These are phyloP conservation scores for Luffa aegyptiaca DNA, from an alignment of 306 rosid genomes.

Conservation along the genomic window DNA sequence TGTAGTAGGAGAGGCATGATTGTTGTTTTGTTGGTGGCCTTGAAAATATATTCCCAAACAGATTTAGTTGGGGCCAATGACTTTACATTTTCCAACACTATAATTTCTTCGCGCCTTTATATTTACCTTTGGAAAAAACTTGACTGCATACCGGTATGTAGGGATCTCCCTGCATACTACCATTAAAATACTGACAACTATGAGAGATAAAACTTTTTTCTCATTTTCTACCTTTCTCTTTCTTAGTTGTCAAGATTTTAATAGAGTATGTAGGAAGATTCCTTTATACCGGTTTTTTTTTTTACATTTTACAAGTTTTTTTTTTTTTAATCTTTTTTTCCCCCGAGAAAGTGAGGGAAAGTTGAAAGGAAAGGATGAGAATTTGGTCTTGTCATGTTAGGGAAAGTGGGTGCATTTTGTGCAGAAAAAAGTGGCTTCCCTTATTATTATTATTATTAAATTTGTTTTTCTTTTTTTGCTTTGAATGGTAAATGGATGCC, in stretches of 20 bases:
- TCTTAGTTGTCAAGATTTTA: too few species aligned
- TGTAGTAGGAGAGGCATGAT: background rate
- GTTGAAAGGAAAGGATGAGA: conserved; percentile 34
- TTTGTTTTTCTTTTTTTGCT: background rate
- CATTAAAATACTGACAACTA: too few species aligned
- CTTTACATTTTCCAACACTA: background rate
- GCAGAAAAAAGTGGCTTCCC: conserved; percentile 16
- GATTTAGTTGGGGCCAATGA: background rate
- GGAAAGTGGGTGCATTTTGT: conserved; percentile 52
- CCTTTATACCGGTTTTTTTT: too few species aligned
- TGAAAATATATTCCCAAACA: background rate
- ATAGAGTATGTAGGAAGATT: too few species aligned
- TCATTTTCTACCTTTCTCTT: too few species aligned
- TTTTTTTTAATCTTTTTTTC: background rate
- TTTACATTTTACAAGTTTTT: background rate
- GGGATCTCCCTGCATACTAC: too few species aligned
- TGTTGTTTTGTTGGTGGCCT: background rate
- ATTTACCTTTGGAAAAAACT: too few species aligned
- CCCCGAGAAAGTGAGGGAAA: conserved; percentile 32
- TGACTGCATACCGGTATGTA: too few species aligned
- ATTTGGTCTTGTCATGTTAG: conserved; percentile 55
- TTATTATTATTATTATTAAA: too few species aligned
- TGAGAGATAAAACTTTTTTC: too few species aligned
- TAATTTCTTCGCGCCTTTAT: background rate
- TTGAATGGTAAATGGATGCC: conserved; percentile 49